Evolutionary conservation across 1,284 basidiomycete genomes (phyloP).

Genomic region (Naganishia albida): DNA sequence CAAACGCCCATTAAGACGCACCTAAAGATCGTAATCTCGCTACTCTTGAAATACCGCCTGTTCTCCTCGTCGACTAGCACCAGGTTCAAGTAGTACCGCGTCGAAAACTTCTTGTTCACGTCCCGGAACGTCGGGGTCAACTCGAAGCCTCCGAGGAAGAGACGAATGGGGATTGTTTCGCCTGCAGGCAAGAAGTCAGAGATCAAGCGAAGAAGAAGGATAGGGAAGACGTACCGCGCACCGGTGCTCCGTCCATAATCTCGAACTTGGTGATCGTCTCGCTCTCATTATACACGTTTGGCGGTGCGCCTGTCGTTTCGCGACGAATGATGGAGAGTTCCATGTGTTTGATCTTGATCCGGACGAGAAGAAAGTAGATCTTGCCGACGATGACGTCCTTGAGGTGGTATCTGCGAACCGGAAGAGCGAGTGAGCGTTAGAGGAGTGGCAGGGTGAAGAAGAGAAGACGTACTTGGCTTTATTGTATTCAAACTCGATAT

Average conservation of each 20-base stretch:
- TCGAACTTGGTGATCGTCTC: conserved; percentile 99
- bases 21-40: conserved; percentile 53
- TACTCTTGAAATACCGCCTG: conserved; percentile 53
- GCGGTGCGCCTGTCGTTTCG: conserved; percentile 92
- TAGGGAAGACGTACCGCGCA: conserved; percentile 64
- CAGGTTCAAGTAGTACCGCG: conserved; percentile 92
- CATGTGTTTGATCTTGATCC: conserved; percentile 99
- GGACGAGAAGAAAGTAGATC: conserved; percentile 96
- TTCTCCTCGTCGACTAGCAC: conserved; percentile 99
- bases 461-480: conserved; percentile 80
- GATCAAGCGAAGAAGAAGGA: neutral
- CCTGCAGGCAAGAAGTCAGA: conserved; percentile 57
- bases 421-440: neutral
- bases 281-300: conserved; percentile 98
- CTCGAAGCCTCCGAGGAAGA: conserved; percentile 98
- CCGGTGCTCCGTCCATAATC: conserved; percentile 97
- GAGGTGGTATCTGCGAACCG: conserved; percentile 94
- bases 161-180: conserved; percentile 95
- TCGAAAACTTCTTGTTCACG: conserved; percentile 98
- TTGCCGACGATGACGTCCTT: conserved; percentile 99
- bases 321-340: conserved; percentile 96
- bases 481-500: conserved; percentile 99
- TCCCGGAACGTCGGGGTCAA: conserved; percentile 97
- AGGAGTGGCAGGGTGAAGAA: neutral
- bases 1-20: neutral